phyloP scores from a whole-genome alignment of 2,329 filamentous ascomycete species.

The Trichoderma lentiforme region DNA sequence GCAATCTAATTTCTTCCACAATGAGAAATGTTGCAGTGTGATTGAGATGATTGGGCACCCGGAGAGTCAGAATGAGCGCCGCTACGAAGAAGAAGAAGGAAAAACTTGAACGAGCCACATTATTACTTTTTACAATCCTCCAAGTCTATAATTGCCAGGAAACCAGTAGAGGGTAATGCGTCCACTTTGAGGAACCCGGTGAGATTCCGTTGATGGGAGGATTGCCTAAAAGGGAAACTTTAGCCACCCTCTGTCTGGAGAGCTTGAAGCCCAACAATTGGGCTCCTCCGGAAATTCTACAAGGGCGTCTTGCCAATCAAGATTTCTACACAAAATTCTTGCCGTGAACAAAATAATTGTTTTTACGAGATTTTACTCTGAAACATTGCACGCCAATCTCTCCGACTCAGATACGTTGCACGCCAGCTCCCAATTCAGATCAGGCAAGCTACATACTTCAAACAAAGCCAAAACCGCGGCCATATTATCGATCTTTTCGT shows the following conservation, averaged over 20 bases:
- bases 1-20: too few relatives aligned
- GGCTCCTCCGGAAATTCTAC: neutral
- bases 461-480: neutral
- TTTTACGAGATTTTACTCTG: neutral
- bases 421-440: neutral
- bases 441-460: neutral
- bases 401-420: too few relatives aligned
- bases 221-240: constrained; percentile 1
- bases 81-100: too few relatives aligned
- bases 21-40: neutral
- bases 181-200: neutral
- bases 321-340: neutral
- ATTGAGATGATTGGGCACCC: too few relatives aligned
- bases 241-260: neutral
- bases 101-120: neutral
- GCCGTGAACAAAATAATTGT: neutral
- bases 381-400: neutral
- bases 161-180: neutral
- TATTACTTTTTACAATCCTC: neutral
- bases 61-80: neutral
- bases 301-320: too few relatives aligned
- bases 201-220: neutral
- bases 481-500: neutral
- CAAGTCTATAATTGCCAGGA: neutral
- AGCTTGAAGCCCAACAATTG: neutral